phyloP scores from a whole-genome alignment of 2,329 filamentous ascomycete genomes.

The Coniella lustricola region DNA sequence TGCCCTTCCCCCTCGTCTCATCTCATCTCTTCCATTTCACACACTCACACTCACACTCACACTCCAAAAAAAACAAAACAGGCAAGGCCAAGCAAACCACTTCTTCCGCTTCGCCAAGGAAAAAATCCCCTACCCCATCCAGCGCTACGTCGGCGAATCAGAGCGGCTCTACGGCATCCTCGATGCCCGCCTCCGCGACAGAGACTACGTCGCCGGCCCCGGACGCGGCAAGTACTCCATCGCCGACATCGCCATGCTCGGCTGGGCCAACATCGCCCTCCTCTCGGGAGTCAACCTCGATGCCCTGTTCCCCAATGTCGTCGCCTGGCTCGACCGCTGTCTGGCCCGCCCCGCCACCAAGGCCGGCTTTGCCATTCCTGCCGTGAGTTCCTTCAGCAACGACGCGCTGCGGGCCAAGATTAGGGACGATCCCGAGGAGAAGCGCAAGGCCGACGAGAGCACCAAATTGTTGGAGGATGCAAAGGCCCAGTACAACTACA shows the following conservation, averaged over 20 bases:
- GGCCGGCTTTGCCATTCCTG: conserved; percentile 57
- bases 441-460: conserved; percentile 34
- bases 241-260: conserved; percentile 66
- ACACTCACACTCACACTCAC: background rate
- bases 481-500: conserved; percentile 42
- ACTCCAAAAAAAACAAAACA: conserved; percentile 21
- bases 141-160: conserved; percentile 70
- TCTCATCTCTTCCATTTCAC: background rate
- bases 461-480: conserved; percentile 30
- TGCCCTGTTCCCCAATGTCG: conserved; percentile 56
- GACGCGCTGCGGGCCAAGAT: conserved; percentile 31
- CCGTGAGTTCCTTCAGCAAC: conserved; percentile 33
- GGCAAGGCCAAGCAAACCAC: conserved; percentile 71
- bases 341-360: conserved; percentile 51
- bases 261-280: conserved; percentile 56
- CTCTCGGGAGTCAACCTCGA: conserved; percentile 56
- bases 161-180: conserved; percentile 68
- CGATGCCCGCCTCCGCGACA: conserved; percentile 52
- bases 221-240: conserved; percentile 52
- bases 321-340: conserved; percentile 61
- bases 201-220: conserved; percentile 48
- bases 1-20: too few species aligned
- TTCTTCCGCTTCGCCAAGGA: conserved; percentile 63
- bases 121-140: conserved; percentile 62
- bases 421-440: conserved; percentile 36